Conservation (phyloP, 768 basidiomycete species). For the Tephrocybe sp. region DNA sequence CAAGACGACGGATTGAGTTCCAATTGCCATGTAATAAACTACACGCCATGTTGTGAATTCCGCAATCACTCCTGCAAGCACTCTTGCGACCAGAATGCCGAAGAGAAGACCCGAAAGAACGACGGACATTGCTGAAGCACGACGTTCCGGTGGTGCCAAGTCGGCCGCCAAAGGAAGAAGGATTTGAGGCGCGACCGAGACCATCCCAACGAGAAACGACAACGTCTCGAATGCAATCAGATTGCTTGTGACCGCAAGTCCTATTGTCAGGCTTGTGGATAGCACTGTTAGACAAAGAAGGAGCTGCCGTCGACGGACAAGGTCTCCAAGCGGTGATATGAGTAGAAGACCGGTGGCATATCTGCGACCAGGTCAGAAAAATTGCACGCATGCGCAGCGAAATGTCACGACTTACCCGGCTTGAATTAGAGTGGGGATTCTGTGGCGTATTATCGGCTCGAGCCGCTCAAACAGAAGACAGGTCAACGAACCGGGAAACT, state of each 20-base stretch:
- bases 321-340: conserved; percentile 81
- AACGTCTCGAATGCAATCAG: conserved; percentile 64
- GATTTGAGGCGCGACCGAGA: conserved; percentile 76
- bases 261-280: conserved; percentile 65
- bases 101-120: conserved; percentile 68
- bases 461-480: not conserved
- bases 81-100: conserved; percentile 73
- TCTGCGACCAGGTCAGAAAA: too few relatives aligned
- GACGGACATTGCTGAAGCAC: conserved; percentile 76
- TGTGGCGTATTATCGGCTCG: not conserved
- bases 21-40: conserved; percentile 78
- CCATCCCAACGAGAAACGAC: conserved; percentile 68
- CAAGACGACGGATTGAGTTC: conserved; percentile 61
- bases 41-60: conserved; percentile 71
- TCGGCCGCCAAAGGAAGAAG: conserved; percentile 80
- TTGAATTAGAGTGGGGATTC: conserved; percentile 12
- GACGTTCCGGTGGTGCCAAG: conserved; percentile 70
- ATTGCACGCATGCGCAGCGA: too few relatives aligned
- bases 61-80: conserved; percentile 73
- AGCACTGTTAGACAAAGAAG: conserved; percentile 56
- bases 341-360: conserved; percentile 74
- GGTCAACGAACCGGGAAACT: conserved; percentile 9
- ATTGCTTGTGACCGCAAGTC: conserved; percentile 60
- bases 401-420: conserved; percentile 14
- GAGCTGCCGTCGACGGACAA: conserved; percentile 73